These are phyloP conservation scores for Achlya hypogyna DNA, from an alignment of 352 stramenopile genomes.

Conservation along the genomic window DNA sequence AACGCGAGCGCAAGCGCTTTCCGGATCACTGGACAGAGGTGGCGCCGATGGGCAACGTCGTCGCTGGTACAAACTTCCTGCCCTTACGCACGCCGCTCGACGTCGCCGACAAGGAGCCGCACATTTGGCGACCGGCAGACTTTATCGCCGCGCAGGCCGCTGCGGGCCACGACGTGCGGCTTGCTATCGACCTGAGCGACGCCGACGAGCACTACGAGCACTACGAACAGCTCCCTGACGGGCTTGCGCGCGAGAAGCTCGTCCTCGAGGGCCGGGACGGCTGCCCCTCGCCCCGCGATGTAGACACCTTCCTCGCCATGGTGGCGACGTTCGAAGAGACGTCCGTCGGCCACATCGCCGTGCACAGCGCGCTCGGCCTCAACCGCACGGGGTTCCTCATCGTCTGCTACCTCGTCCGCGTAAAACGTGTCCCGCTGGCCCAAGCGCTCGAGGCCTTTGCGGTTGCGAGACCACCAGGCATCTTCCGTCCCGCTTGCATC, in stretches of 20 bases:
- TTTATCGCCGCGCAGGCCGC: not conserved
- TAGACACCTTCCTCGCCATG: constrained; percentile 25
- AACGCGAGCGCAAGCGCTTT: not conserved
- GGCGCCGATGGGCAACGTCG: not conserved
- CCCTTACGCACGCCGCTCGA: constrained; percentile 12
- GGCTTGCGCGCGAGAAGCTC: constrained; percentile 6
- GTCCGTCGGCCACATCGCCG: constrained; percentile 37
- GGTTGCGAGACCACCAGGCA: constrained; percentile 44
- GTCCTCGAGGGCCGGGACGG: not conserved
- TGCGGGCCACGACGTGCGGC: not conserved
- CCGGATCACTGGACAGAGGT: constrained; percentile 8
- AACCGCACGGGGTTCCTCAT: constrained; percentile 74
- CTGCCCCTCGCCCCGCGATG: not conserved
- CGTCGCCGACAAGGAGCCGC: not conserved
- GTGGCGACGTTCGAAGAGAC: constrained; percentile 49
- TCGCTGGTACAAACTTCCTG: not conserved
- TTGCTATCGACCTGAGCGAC: constrained; percentile 14
- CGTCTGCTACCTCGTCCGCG: constrained; percentile 59
- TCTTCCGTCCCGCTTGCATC: constrained; percentile 82
- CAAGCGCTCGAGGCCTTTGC: constrained; percentile 58
- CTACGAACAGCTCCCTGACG: not conserved
- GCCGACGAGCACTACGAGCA: constrained; percentile 12
- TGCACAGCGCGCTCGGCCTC: constrained; percentile 75
- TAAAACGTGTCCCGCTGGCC: constrained; percentile 35
- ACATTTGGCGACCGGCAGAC: not conserved